Evolutionary conservation across 2,329 filamentous ascomycete species (phyloP), one percentile per base, ranked within the genome.

Genomic region (Sporothrix protearum): DNA sequence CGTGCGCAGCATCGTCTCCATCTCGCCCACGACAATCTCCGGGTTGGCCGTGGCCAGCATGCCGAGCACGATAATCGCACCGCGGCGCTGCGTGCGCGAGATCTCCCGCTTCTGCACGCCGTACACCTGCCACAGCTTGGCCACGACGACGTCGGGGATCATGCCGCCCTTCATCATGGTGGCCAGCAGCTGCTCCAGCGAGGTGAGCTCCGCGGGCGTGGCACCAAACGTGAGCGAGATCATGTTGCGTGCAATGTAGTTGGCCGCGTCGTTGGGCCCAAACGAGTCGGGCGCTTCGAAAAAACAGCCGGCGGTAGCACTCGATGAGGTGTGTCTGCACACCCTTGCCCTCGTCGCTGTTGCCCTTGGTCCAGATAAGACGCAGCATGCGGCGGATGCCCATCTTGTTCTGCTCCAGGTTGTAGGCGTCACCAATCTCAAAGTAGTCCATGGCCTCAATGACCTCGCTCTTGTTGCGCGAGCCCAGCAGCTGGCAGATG

Each of bases 381-480:
- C 95, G 91, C 74, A 99, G 86, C 96, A 99, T 99, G 71, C 94
- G 91, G 72, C 95, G 89, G 77, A 99, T 98, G 71, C 96, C 96
- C 51, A 91, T 83, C 80, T 97, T 94, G 78, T 96, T 94, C 76
- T 96, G 93, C 80, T 97, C 92, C 72, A 99, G 91, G 80, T 96
- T 96, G 85, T 98, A 98, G 6, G 94, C 95, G 79, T 99, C 94
- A 59, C 96, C 91, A 59, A 97, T 89, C 76, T 96, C 94, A 76
- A 99, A 97, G 81, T 96, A 99, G 79, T 99, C 96, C 89, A 99
- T 99, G 19, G 96, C 96, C 80, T 99, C 96, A 74, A 99, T 97
- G 33, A 98, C 92, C 80, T 99, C 96, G 76, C 93, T 97, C 85
- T 99, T 99, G 84, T 99, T 99, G 78, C 92, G 93, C 39, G 96